Conservation (phyloP, 108 stramenopile species). For the Pseudonitzschia multiseries region DNA sequence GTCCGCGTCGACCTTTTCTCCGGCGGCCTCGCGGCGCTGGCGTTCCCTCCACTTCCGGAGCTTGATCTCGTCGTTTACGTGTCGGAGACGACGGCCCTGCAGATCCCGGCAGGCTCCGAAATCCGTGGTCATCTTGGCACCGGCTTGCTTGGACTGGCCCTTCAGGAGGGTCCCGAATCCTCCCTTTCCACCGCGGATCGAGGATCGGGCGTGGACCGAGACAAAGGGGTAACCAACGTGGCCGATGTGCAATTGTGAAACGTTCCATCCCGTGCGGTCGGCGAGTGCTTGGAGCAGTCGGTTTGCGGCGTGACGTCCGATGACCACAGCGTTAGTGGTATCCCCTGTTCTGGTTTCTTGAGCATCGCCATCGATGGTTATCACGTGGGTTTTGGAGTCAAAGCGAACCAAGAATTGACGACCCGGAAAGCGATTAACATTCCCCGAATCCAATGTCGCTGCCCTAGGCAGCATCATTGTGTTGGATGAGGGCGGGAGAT, state of each 20-base stretch:
- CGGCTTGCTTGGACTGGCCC: constrained; percentile 89
- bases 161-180: constrained; percentile 96
- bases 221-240: constrained; percentile 16
- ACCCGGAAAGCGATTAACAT: not conserved
- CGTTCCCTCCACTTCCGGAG: constrained; percentile 82
- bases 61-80: constrained; percentile 97
- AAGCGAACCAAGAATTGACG: constrained; percentile 12
- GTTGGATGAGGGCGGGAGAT: not conserved
- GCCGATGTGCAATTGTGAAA: not conserved
- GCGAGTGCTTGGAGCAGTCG: constrained; percentile 8
- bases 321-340: not conserved
- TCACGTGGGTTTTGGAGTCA: constrained; percentile 9
- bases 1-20: constrained; percentile 39
- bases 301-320: not conserved
- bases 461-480: too few relatives aligned
- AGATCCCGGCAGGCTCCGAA: constrained; percentile 99
- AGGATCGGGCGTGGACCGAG: constrained; percentile 1
- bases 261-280: constrained; percentile 19
- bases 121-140: constrained; percentile 86
- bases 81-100: constrained; percentile 93
- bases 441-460: not conserved
- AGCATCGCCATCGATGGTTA: not conserved
- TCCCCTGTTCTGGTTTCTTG: not conserved
- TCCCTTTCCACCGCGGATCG: constrained; percentile 80
- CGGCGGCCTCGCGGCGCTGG: constrained; percentile 47